Conservation (phyloP, 305 asterid species). For the Fraxinus sp. region DNA sequence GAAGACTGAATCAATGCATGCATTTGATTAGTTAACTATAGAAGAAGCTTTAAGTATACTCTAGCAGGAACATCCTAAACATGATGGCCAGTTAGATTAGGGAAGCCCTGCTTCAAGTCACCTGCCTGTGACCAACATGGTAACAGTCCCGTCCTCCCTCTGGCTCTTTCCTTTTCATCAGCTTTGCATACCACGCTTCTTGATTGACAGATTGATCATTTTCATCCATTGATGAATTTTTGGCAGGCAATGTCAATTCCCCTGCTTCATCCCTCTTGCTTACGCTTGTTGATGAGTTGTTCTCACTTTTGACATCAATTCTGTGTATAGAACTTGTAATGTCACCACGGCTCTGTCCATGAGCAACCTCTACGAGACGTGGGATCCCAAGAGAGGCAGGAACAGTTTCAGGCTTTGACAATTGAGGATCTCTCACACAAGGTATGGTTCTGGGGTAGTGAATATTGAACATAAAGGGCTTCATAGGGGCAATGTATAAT, state of each 20-base stretch:
- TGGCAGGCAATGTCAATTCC: conserved; percentile 31
- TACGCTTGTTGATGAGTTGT: conserved; percentile 25
- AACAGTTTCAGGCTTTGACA: conserved; percentile 19
- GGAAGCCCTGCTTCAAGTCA: too few species aligned
- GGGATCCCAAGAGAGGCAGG: conserved; percentile 25
- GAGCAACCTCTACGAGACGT: conserved; percentile 28
- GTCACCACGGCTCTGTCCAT: conserved; percentile 22
- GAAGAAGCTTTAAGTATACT: too few species aligned
- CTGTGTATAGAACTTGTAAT: conserved; percentile 17
- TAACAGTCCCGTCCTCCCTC: conserved; percentile 32
- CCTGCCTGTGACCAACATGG: too few species aligned
- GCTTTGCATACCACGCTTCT: conserved; percentile 36
- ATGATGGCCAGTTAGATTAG: too few species aligned
- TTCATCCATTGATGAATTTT: conserved; percentile 28
- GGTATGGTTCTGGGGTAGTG: conserved; percentile 24
- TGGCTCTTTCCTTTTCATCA: conserved; percentile 53
- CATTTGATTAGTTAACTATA: too few species aligned
- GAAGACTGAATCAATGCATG: too few species aligned
- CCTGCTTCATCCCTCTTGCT: conserved; percentile 33
- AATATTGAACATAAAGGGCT: conserved; percentile 9
- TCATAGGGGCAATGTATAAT: conserved; percentile 27
- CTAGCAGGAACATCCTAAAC: too few species aligned
- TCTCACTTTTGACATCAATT: conserved; percentile 26
- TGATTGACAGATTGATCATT: conserved; percentile 24
- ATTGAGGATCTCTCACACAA: conserved; percentile 27